Conservation (phyloP, 352 stramenopile genomes). For the Globisporangium viniferum region DNA sequence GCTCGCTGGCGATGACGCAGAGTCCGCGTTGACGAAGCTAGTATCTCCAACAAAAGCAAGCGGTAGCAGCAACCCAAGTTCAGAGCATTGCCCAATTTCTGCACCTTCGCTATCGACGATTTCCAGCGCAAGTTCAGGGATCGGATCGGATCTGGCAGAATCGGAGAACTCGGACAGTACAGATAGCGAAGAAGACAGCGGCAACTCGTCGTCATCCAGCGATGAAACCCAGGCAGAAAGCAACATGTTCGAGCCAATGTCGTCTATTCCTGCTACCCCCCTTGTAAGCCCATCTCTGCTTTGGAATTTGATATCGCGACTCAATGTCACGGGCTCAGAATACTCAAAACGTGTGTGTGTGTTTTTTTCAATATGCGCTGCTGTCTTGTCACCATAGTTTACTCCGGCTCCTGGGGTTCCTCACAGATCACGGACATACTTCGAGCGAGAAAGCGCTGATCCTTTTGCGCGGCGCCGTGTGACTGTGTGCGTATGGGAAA, state of each 20-base stretch:
- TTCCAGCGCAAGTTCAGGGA: constrained; percentile 32
- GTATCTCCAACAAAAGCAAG: constrained; percentile 46
- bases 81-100: constrained; percentile 20
- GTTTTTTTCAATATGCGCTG: constrained; percentile 4
- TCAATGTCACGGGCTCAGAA: background rate
- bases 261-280: constrained; percentile 20
- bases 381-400: constrained; percentile 6
- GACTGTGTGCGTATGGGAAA: constrained; percentile 77
- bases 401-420: constrained; percentile 24
- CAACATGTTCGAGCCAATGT: constrained; percentile 33
- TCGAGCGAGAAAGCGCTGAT: constrained; percentile 35
- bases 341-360: background rate
- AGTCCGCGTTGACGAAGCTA: constrained; percentile 49
- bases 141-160: constrained; percentile 59
- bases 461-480: constrained; percentile 63
- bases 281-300: constrained; percentile 16
- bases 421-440: constrained; percentile 29
- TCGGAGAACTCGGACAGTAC: constrained; percentile 77
- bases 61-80: background rate
- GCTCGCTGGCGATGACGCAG: constrained; percentile 45
- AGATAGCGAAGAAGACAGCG: constrained; percentile 75
- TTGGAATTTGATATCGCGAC: background rate
- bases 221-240: constrained; percentile 47
- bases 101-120: constrained; percentile 13
- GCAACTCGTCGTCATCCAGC: constrained; percentile 71